These are phyloP conservation scores for Annulohypoxylon truncatum DNA, from an alignment of 2,329 filamentous ascomycete species.

Conservation along the genomic window DNA sequence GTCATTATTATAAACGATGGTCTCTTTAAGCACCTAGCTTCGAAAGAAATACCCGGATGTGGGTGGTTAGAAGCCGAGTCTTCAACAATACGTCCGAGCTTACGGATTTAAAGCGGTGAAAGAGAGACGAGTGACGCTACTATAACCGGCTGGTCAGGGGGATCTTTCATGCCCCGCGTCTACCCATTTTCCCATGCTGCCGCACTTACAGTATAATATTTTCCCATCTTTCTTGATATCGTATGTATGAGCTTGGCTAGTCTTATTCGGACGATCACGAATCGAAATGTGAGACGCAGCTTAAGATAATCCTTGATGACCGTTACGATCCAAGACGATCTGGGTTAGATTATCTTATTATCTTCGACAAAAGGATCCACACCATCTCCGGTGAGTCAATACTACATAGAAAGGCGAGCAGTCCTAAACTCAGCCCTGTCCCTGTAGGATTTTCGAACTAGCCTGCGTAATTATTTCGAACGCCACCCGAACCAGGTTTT, in stretches of 20 bases:
- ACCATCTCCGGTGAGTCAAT: constrained; percentile 31
- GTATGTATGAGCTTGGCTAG: not conserved
- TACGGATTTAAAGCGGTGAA: constrained; percentile 27
- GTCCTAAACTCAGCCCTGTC: constrained; percentile 25
- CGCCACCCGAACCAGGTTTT: constrained; percentile 13
- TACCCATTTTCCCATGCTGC: constrained; percentile 18
- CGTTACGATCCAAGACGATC: constrained; percentile 3
- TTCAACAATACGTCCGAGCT: constrained; percentile 3
- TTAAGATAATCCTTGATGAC: constrained; percentile 13
- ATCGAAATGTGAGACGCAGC: constrained; percentile 1
- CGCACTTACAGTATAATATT: not conserved
- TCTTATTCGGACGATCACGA: not conserved
- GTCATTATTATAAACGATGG: too few species aligned
- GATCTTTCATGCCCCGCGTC: constrained; percentile 26
- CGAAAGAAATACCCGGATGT: not conserved
- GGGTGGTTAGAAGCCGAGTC: constrained; percentile 6
- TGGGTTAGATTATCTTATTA: constrained; percentile 3
- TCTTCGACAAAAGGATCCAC: constrained; percentile 22
- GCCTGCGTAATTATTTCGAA: constrained; percentile 18
- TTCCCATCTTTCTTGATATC: not conserved
- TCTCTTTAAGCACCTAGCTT: not conserved
- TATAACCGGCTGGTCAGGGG: not conserved
- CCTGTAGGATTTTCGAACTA: constrained; percentile 24
- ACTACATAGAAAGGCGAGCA: constrained; percentile 15
- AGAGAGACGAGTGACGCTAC: not conserved